Evolutionary conservation across 495 filamentous ascomycete species (phyloP).

Genomic region (Aspergillus saccharolyticus): DNA sequence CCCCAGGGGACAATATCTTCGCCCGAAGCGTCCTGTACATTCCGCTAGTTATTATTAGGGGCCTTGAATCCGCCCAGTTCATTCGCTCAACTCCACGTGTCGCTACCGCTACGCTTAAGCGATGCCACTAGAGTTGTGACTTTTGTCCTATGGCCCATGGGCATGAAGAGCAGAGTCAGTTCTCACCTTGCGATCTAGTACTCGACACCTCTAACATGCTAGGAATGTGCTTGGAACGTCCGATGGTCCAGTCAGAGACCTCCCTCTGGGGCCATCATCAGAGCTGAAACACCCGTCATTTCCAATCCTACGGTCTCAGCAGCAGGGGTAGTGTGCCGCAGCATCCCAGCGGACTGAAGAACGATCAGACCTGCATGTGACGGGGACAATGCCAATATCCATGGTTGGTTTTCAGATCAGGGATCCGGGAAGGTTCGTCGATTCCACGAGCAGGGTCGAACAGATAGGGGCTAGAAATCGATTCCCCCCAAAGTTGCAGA

Average conservation of each 20-base stretch:
- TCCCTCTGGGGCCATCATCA: constrained; percentile 5
- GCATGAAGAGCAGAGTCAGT: neutral
- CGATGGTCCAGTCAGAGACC: neutral
- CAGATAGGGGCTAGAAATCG: neutral
- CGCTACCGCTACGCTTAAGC: neutral
- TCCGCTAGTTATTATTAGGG: too few species aligned
- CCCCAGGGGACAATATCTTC: neutral
- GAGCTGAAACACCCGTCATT: constrained; percentile 19
- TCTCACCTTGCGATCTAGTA: neutral
- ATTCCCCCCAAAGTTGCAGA: neutral
- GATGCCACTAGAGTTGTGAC: neutral
- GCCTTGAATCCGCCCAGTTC: neutral
- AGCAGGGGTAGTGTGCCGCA: neutral
- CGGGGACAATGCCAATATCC: neutral
- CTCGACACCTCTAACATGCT: neutral
- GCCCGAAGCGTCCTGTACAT: too few species aligned
- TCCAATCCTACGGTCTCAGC: constrained; percentile 12
- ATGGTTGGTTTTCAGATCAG: neutral
- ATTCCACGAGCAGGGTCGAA: neutral
- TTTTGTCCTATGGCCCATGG: too few species aligned
- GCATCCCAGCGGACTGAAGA: constrained; percentile 4
- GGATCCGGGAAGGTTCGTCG: neutral
- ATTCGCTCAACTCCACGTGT: neutral
- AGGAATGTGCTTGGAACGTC: constrained; percentile 2
- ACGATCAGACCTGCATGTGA: neutral